A percentile compares a stretch with the other conserved stretches of the same genome.
These are phyloP conservation scores for Debaryomycetaceae sp. DNA, from an alignment of 1,139 yeast species.

Conservation along the genomic window DNA sequence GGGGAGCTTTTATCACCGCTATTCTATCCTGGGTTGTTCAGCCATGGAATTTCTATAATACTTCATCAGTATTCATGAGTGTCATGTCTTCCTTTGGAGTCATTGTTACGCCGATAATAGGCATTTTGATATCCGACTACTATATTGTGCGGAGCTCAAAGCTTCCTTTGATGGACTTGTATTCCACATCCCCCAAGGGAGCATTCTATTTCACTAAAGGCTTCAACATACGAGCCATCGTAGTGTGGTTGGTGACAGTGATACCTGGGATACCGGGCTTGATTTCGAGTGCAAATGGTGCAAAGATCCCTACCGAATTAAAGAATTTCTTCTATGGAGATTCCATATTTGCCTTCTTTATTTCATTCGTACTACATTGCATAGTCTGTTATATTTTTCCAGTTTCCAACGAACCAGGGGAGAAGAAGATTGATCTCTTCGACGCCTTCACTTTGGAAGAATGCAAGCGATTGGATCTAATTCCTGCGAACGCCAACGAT, in stretches of 20 bases:
- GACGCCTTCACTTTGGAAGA: slow-evolving; percentile 15
- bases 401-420: slow-evolving; percentile 4
- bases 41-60: slow-evolving; percentile 82
- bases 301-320: background rate
- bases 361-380: background rate
- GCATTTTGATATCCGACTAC: slow-evolving; percentile 77
- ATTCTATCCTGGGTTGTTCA: slow-evolving; percentile 71
- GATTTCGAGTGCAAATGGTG: background rate
- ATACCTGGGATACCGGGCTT: slow-evolving; percentile 84
- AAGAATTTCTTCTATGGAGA: background rate
- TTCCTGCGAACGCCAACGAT: background rate
- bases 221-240: slow-evolving; percentile 76
- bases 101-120: slow-evolving; percentile 82
- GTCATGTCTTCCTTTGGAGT: slow-evolving; percentile 84
- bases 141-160: slow-evolving; percentile 72
- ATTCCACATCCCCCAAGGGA: slow-evolving; percentile 29
- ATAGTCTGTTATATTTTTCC: background rate
- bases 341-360: background rate
- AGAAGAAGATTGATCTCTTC: slow-evolving; percentile 15
- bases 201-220: slow-evolving; percentile 63
- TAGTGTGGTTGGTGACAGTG: slow-evolving; percentile 70
- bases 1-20: slow-evolving; percentile 82
- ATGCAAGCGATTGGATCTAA: slow-evolving; percentile 6
- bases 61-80: slow-evolving; percentile 76
- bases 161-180: slow-evolving; percentile 61